Base-by-base conservation (phyloP, 805 yeast genomes). In the Sungouiozyma intestinalis region DNA sequence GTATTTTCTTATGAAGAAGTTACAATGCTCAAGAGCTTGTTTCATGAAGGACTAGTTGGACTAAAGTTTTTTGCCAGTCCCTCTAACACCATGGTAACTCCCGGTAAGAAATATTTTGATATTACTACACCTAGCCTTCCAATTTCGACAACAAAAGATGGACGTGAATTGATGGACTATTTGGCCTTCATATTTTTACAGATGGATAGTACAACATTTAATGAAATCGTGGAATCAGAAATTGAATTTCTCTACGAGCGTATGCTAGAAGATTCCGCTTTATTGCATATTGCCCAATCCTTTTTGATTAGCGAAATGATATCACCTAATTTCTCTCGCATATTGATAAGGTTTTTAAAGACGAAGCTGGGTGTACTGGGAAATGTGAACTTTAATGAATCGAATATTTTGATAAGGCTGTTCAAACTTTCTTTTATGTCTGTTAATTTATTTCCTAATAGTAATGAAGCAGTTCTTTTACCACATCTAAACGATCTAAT, bases 391-490 rank as follows among this genome's bases (percentile, higher is more conserved):
- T 70, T 80, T 31, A 73, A 81, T 27, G 80, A 79, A 50, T 78
- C 95, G 0, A 85, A 84, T 53, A 81, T 92, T 42, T 64, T 92
- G 49, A 83, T 87, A 17, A 69, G 97, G 44, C 66, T 94, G 35
- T 92, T 87, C 75, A 90, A 88, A 61, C 67, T 92, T 33, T 86
- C 95, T 52, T 90, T 92, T 63, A 86, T 90, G 94, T 87, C 96
- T 2, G 97, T 92, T 3, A 90, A 86, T 52, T 67, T 90, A 39
- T 90, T 87, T 58, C 97, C 97, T 0, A 66, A 77, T 3, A 76
- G 82, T 2, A 94, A 92, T 57, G 98, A 94, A 62, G 69, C 76
- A 44, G 95, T 92, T 4, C 72, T 92, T 7, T 66, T 88, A 36
- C 97, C 97, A 1, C 95, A 92, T 56, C 71, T 92, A 54, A 82